Conservation (phyloP, 495 filamentous ascomycete genomes). For the Daldinia decipiens region DNA sequence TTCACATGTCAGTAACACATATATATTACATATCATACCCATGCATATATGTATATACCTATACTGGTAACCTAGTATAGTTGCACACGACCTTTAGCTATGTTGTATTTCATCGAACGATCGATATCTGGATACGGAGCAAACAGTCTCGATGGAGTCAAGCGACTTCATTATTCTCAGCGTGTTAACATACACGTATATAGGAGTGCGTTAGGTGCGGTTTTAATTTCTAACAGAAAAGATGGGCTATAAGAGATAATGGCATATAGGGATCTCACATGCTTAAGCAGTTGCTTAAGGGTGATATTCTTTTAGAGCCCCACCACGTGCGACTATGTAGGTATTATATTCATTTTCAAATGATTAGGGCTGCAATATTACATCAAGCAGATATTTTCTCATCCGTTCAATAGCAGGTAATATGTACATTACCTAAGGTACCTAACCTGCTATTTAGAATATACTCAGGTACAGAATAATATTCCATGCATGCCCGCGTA, state of each 20-base stretch:
- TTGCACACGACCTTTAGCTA: conserved; percentile 11
- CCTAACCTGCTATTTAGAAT: too few relatives aligned
- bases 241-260: neutral
- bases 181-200: neutral
- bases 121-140: conserved; percentile 25
- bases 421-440: too few relatives aligned
- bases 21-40: too few relatives aligned
- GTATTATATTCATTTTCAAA: neutral
- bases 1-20: conserved; percentile 40
- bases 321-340: neutral
- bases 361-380: conserved; percentile 3
- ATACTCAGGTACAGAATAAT: too few relatives aligned
- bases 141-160: conserved; percentile 29
- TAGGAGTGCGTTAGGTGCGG: neutral
- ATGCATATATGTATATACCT: neutral
- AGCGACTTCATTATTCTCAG: conserved; percentile 18
- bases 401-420: neutral
- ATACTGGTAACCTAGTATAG: neutral
- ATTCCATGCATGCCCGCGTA: conserved; percentile 2
- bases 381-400: neutral
- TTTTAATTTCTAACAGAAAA: neutral
- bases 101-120: conserved; percentile 35
- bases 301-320: neutral
- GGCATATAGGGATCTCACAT: neutral
- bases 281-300: neutral